phyloP scores from a whole-genome alignment of 2,329 filamentous ascomycete genomes.

The Chrysoporthe austroafricana region DNA sequence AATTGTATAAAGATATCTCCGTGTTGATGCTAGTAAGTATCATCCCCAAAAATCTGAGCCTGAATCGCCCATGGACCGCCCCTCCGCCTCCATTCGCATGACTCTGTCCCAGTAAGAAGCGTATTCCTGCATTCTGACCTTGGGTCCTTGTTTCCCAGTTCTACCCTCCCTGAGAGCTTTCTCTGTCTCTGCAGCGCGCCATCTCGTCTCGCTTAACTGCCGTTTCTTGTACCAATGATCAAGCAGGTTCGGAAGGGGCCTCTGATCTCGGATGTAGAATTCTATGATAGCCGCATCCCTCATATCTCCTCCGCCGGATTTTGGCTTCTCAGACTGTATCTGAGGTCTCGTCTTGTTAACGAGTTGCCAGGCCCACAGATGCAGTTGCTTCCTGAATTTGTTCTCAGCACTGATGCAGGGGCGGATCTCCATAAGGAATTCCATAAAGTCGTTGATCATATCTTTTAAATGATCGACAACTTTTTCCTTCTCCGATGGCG shows the following conservation, averaged over 20 bases:
- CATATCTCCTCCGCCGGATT: neutral
- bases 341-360: neutral
- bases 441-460: neutral
- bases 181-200: constrained; percentile 9
- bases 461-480: neutral
- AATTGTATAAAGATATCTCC: neutral
- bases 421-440: neutral
- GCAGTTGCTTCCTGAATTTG: constrained; percentile 7
- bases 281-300: constrained; percentile 13
- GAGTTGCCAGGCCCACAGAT: constrained; percentile 10
- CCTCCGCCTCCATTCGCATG: constrained; percentile 2
- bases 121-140: constrained; percentile 2
- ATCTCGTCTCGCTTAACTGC: neutral
- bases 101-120: neutral
- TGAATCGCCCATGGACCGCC: neutral
- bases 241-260: constrained; percentile 3
- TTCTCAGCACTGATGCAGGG: neutral
- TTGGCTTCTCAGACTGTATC: neutral
- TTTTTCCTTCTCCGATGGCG: neutral
- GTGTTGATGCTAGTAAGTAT: neutral
- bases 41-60: neutral
- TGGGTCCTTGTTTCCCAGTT: neutral
- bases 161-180: neutral
- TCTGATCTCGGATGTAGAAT: constrained; percentile 4
- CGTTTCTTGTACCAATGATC: constrained; percentile 2